Percentiles rank a stretch among this genome's conserved stretches.
Evolutionary conservation across 768 basidiomycete species (phyloP).

Genomic region (Coprinopsis marcescibilis): DNA sequence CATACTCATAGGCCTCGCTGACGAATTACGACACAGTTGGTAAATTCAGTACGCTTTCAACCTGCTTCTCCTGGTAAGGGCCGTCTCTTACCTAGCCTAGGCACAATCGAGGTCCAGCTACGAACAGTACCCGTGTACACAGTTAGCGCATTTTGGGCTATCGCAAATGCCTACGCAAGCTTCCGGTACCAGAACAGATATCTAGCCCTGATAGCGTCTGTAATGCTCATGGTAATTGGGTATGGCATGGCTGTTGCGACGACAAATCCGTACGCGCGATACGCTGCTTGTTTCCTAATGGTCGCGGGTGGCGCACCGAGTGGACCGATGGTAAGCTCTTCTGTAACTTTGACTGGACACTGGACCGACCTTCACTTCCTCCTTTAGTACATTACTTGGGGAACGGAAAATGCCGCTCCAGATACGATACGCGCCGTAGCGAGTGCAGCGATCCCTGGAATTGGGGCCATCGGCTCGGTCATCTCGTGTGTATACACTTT

Average conservation of each 20-base stretch:
- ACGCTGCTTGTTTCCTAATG: constrained; percentile 42
- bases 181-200: constrained; percentile 32
- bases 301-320: constrained; percentile 33
- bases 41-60: constrained; percentile 27
- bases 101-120: constrained; percentile 39
- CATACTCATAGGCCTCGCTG: background rate
- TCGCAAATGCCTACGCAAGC: constrained; percentile 28
- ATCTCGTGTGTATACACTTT: constrained; percentile 30
- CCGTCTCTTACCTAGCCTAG: constrained; percentile 15
- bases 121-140: constrained; percentile 45
- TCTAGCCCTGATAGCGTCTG: constrained; percentile 29
- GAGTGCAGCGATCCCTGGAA: constrained; percentile 38
- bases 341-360: background rate
- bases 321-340: constrained; percentile 27
- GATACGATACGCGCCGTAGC: constrained; percentile 43
- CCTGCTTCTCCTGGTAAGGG: background rate
- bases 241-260: constrained; percentile 40
- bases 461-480: constrained; percentile 39
- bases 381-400: constrained; percentile 37
- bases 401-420: constrained; percentile 43
- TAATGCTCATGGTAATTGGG: constrained; percentile 33
- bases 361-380: background rate
- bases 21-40: constrained; percentile 22
- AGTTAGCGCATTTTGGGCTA: constrained; percentile 35
- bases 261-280: constrained; percentile 36